Conservation (phyloP, 2,329 filamentous ascomycete species). For the Talaromyces amestolkiae region DNA sequence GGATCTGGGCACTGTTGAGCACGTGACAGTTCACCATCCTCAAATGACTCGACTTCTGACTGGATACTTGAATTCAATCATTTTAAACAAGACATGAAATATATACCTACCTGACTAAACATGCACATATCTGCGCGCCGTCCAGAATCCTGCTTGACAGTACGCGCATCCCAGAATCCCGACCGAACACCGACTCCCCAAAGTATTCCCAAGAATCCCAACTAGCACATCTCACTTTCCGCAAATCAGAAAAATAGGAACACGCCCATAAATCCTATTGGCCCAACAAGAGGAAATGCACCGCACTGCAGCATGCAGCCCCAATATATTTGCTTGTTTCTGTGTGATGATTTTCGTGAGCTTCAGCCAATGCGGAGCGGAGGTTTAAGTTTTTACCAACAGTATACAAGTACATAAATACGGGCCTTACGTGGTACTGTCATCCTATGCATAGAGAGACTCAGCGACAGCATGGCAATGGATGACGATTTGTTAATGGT, state of each 20-base stretch:
- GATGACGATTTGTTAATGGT: not conserved
- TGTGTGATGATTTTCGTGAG: not conserved
- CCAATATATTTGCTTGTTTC: not conserved
- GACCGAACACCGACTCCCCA: not conserved
- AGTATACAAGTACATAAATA: not conserved
- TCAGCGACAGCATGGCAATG: not conserved
- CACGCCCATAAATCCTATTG: slow-evolving; percentile 7
- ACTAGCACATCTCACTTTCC: not conserved
- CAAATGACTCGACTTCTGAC: not conserved
- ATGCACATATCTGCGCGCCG: not conserved
- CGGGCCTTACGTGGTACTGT: not conserved
- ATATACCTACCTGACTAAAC: not conserved
- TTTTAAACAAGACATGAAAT: too few species aligned
- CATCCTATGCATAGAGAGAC: too few species aligned
- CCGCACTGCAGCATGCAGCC: not conserved
- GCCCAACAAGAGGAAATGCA: not conserved
- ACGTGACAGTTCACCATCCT: not conserved
- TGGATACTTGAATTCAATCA: not conserved
- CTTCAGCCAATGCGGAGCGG: not conserved
- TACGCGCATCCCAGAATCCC: not conserved
- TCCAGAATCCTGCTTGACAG: not conserved
- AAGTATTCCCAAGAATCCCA: not conserved
- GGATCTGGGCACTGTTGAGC: not conserved
- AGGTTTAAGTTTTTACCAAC: not conserved
- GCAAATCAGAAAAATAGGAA: slow-evolving; percentile 11